phyloP scores from a whole-genome alignment of 768 basidiomycete genomes.

The Inosperma sp. region DNA sequence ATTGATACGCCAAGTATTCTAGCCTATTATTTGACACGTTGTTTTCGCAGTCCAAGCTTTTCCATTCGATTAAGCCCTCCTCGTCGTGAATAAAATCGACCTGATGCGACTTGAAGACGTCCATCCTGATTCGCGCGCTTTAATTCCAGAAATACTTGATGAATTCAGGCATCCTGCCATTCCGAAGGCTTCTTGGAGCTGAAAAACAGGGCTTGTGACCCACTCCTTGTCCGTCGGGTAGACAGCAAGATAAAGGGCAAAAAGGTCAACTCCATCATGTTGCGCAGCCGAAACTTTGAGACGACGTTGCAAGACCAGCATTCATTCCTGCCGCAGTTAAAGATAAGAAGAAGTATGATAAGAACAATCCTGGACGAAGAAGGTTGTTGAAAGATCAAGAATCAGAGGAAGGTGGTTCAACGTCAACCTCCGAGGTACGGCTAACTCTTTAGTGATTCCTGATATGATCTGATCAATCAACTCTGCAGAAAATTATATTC shows the following conservation, averaged over 20 bases:
- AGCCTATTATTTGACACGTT: slow-evolving; percentile 68
- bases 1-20: slow-evolving; percentile 98
- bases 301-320: slow-evolving; percentile 82
- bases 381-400: slow-evolving; percentile 79
- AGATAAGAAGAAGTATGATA: slow-evolving; percentile 78
- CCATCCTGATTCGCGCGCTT: slow-evolving; percentile 61
- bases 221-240: slow-evolving; percentile 90
- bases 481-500: slow-evolving; percentile 77
- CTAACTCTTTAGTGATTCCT: slow-evolving; percentile 1
- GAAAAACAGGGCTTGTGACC: slow-evolving; percentile 93
- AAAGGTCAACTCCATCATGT: slow-evolving; percentile 91
- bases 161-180: slow-evolving; percentile 66
- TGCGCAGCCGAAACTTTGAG: slow-evolving; percentile 83
- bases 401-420: slow-evolving; percentile 82
- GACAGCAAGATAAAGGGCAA: slow-evolving; percentile 90
- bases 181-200: slow-evolving; percentile 97
- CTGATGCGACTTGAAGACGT: slow-evolving; percentile 86
- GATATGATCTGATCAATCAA: not conserved
- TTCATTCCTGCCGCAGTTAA: slow-evolving; percentile 87
- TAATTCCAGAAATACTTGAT: slow-evolving; percentile 86
- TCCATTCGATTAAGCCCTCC: slow-evolving; percentile 96
- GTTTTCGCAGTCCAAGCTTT: slow-evolving; percentile 79
- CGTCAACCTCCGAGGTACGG: slow-evolving; percentile 83
- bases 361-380: slow-evolving; percentile 73
- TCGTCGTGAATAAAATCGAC: slow-evolving; percentile 98